Evolutionary conservation across 768 basidiomycete species (phyloP), one percentile per base, ranked within the genome.

Genomic region (Glaciozyma martinii): DNA sequence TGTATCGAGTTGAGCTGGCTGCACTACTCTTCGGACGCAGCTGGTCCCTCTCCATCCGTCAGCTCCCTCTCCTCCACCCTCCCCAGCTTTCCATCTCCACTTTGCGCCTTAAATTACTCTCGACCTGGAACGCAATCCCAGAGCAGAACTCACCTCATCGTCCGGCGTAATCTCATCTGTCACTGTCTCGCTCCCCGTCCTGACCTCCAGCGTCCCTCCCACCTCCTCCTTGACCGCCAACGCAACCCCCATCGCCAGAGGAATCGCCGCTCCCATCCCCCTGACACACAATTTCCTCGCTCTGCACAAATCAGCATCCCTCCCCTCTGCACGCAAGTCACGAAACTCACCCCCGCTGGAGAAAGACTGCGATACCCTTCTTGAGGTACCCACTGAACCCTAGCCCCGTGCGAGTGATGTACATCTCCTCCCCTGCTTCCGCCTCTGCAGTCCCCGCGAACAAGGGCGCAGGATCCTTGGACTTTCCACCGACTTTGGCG

Each of bases 251-350:
- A 87, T 77, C 29, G 90, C 82, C 71, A 85, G 85, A 4, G 90
- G 89, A 63, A 93, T 91, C 2, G 91, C 89, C 7, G 90, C 90
- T 30, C 89, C 90, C 84, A 92, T 86, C 9, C 88, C 90, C 65
- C 82, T 84, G 52, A 93, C 76, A 75, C 85, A 83, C 40, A 93
- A 76, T 7, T 82, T 84, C 67, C 86, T 86, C 73, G 88, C 85
- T 43, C 88, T 89, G 70, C 6, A 4, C n/a, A 5, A 15, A 13
- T 25, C 13, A n/a, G 16, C 5, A 42, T 27, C 59, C 53, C 10
- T 21, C 13, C 32, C 42, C 7, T n/a, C 23, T 1, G 9, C 21
- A 15, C 27, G 30, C 10, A 30, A 13, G 29, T n/a, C n/a, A 54
- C 1, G 19, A 10, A 27, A 60, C 64, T 18, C 32, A 73, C 72